Percentiles rank a stretch among this genome's conserved stretches.
Evolutionary conservation across 73 alveolate genomes (phyloP).

Genomic region (Tetrahymena malaccensis): DNA sequence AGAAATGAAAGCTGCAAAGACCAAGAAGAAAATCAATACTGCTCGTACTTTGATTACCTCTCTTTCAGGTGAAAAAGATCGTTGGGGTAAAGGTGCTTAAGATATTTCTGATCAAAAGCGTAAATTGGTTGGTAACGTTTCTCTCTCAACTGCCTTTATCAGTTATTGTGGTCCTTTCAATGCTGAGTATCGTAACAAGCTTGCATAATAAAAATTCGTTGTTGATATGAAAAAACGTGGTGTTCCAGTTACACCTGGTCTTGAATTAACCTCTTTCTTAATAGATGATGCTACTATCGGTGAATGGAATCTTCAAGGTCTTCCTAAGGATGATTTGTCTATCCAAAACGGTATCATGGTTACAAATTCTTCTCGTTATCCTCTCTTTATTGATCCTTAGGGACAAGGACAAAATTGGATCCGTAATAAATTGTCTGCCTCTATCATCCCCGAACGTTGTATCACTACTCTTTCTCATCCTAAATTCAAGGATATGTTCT

Average conservation of each 20-base stretch:
- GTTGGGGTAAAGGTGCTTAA: conserved; percentile 95
- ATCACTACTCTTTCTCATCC: conserved; percentile 80
- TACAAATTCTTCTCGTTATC: conserved; percentile 94
- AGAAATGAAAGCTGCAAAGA: conserved; percentile 82
- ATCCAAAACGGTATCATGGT: conserved; percentile 99
- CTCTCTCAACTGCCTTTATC: conserved; percentile 97
- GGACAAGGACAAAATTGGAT: conserved; percentile 98
- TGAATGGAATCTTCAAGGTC: conserved; percentile 98
- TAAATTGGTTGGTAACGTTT: conserved; percentile 97
- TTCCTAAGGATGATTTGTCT: conserved; percentile 98
- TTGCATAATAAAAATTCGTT: conserved; percentile 87
- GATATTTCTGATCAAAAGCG: conserved; percentile 95
- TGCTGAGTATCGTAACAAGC: conserved; percentile 95
- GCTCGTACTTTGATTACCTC: conserved; percentile 95
- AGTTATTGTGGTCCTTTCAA: conserved; percentile 99
- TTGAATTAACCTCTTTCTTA: conserved; percentile 77
- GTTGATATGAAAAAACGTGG: conserved; percentile 81
- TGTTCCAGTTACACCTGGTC: conserved; percentile 81
- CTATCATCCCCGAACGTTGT: conserved; percentile 55
- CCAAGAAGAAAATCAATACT: conserved; percentile 93
- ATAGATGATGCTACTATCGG: conserved; percentile 99
- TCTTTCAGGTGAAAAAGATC: conserved; percentile 78
- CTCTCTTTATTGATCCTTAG: conserved; percentile 99
- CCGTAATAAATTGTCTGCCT: conserved; percentile 68
- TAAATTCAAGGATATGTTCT: conserved; percentile 72